Evolutionary conservation across 306 rosid genomes (phyloP).

Genomic region (Prunus padus): DNA sequence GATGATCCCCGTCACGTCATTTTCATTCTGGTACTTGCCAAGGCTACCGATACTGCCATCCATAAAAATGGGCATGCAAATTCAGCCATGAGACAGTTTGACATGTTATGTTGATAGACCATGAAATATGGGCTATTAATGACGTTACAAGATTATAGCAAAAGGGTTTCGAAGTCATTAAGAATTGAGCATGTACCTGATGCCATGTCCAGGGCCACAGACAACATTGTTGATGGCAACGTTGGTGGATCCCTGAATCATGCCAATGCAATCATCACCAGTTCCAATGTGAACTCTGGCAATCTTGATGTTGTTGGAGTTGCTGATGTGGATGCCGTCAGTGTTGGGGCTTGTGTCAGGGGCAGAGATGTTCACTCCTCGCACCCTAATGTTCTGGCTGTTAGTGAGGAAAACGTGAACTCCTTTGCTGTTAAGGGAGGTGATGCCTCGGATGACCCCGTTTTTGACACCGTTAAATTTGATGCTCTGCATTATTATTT

Average conservation of each 20-base stretch:
- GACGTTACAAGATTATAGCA: background rate
- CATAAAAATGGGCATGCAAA: background rate
- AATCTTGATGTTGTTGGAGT: conserved; percentile 40
- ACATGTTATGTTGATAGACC: background rate
- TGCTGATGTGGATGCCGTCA: conserved; percentile 51
- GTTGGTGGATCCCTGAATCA: conserved; percentile 39
- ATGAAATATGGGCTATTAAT: too few species aligned
- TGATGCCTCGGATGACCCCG: conserved; percentile 36
- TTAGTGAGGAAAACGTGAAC: conserved; percentile 45
- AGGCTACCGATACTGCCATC: conserved; percentile 37
- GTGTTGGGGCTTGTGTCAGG: conserved; percentile 51
- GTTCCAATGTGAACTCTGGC: conserved; percentile 37
- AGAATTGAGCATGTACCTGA: conserved; percentile 22
- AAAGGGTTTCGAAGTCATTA: background rate
- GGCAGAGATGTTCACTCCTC: conserved; percentile 27
- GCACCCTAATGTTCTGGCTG: conserved; percentile 28
- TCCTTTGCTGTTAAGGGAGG: conserved; percentile 44
- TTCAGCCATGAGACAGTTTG: background rate
- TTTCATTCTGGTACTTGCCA: conserved; percentile 36
- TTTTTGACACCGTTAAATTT: conserved; percentile 27
- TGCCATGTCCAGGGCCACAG: conserved; percentile 49
- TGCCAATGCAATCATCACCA: conserved; percentile 51
- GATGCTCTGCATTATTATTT: conserved; percentile 28
- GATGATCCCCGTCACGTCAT: conserved; percentile 32
- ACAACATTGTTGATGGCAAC: conserved; percentile 28